Evolutionary conservation across 1,284 basidiomycete genomes (phyloP).

Genomic region (Trichosporon sp.): DNA sequence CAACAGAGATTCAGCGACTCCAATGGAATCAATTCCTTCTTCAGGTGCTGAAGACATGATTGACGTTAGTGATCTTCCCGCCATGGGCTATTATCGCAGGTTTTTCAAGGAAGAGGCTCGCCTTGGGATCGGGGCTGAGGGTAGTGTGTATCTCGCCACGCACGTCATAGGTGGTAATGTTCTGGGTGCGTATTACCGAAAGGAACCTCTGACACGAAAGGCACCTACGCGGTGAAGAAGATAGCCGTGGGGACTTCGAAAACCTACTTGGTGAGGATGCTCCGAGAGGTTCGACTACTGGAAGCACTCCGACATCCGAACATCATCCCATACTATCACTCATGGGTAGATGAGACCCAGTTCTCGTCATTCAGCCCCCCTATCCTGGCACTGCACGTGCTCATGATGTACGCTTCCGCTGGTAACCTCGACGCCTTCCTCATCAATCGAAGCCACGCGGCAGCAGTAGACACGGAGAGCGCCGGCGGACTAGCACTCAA

Average conservation of each 20-base stretch:
- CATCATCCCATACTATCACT: constrained; percentile 90
- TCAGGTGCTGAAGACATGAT: constrained; percentile 13
- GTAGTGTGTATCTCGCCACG: constrained; percentile 62
- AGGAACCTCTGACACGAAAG: constrained; percentile 17
- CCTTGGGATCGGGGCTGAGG: constrained; percentile 87
- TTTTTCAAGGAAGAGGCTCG: constrained; percentile 84
- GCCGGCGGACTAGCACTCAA: constrained; percentile 1
- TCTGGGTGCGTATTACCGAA: constrained; percentile 21
- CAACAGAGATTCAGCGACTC: neutral
- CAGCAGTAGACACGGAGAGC: neutral
- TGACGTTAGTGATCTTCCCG: constrained; percentile 32
- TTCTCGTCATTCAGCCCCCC: constrained; percentile 78
- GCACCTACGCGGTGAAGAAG: constrained; percentile 82
- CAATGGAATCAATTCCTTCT: neutral
- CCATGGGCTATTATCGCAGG: constrained; percentile 55
- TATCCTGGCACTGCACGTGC: constrained; percentile 73
- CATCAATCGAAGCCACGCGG: constrained; percentile 56
- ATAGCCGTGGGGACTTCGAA: constrained; percentile 87
- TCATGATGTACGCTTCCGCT: constrained; percentile 92
- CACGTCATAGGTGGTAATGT: constrained; percentile 40
- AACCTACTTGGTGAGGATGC: constrained; percentile 70
- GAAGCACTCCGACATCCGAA: constrained; percentile 85
- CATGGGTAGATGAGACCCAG: constrained; percentile 80
- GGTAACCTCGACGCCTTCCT: constrained; percentile 79
- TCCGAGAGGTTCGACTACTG: constrained; percentile 76